phyloP scores from a whole-genome alignment of 73 alveolate genomes.

The Symbiodinium natans region DNA sequence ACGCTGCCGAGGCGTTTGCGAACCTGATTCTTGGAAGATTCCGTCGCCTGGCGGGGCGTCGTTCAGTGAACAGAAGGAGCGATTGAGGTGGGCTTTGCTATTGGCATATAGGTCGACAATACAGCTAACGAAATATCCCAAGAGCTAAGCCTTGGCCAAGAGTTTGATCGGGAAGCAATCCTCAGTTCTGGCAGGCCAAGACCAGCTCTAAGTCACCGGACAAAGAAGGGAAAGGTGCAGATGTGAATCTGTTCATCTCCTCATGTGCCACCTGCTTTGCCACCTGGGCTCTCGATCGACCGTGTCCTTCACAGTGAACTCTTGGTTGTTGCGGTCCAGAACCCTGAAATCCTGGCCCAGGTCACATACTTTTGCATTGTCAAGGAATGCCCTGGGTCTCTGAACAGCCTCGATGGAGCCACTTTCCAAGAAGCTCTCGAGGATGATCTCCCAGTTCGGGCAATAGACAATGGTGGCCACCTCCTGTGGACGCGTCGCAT shows the following conservation, averaged over 20 bases:
- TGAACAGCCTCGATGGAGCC: background rate
- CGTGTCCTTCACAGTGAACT: background rate
- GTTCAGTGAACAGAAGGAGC: no score
- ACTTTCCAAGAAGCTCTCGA: conserved; percentile 3
- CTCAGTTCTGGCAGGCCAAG: background rate
- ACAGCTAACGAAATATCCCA: no score
- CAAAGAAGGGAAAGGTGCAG: no score
- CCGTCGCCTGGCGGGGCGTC: no score
- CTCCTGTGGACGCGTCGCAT: background rate
- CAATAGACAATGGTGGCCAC: background rate
- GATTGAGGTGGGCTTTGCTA: no score
- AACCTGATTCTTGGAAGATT: no score
- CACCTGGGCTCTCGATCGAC: background rate
- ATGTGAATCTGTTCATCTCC: background rate
- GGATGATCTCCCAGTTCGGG: conserved; percentile 1
- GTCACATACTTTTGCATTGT: no score
- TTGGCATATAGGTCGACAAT: no score
- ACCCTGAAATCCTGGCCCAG: background rate
- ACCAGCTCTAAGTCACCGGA: no score
- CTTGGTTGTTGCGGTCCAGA: conserved; percentile 12
- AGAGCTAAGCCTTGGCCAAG: background rate
- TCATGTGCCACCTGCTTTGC: background rate
- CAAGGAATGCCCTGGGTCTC: no score
- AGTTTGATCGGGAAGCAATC: background rate
- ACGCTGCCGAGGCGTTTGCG: background rate